Conservation (phyloP, 164 flowering plant genomes). For the Buxus sempervirens region DNA sequence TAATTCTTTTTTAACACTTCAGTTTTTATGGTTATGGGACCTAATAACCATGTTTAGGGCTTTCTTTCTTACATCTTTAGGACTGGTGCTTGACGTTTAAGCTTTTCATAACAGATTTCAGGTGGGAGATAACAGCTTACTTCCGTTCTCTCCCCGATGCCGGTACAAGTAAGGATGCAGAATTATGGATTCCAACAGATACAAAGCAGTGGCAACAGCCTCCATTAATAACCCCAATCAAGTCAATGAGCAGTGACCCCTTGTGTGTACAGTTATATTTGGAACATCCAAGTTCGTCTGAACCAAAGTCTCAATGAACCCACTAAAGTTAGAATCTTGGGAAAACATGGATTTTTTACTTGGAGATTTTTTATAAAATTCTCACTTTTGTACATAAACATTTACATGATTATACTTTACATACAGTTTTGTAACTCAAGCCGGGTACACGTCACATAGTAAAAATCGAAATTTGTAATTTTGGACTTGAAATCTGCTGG, state of each 20-base stretch:
- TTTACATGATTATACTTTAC: too few species aligned
- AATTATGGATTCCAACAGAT: constrained; percentile 78
- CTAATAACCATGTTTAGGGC: not conserved
- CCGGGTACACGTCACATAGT: too few species aligned
- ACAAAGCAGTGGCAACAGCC: constrained; percentile 84
- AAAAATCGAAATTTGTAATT: too few species aligned
- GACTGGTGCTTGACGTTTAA: not conserved
- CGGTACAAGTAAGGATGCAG: constrained; percentile 49
- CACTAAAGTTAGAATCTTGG: too few species aligned
- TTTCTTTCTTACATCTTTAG: not conserved
- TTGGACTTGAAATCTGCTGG: too few species aligned
- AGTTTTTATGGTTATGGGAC: too few species aligned
- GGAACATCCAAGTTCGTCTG: constrained; percentile 62
- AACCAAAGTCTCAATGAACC: constrained; percentile 18
- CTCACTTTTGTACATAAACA: too few species aligned
- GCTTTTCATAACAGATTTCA: constrained; percentile 48
- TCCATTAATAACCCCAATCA: constrained; percentile 79
- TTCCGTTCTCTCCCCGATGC: constrained; percentile 58
- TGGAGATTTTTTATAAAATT: too few species aligned
- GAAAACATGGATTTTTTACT: too few species aligned
- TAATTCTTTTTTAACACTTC: too few species aligned
- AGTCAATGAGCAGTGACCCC: constrained; percentile 78
- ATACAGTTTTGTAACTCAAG: too few species aligned
- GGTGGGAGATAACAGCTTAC: constrained; percentile 86
- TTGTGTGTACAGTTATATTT: constrained; percentile 69